Evolutionary conservation across 352 stramenopile genomes (phyloP).

Genomic region (Plasmopara muralis): DNA sequence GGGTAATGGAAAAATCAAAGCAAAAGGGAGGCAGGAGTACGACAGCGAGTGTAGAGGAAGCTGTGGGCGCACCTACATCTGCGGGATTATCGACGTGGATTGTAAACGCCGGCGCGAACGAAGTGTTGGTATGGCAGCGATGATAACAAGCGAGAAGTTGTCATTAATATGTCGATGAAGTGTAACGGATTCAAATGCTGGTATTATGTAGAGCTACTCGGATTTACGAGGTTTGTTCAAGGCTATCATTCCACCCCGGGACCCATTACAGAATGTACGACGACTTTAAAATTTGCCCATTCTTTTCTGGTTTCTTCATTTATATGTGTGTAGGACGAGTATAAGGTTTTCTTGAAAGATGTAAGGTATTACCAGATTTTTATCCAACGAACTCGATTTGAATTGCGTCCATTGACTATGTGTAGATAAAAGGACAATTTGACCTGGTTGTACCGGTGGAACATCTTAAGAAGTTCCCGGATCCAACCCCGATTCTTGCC

Average conservation of each 20-base stretch:
- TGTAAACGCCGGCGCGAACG: slow-evolving; percentile 64
- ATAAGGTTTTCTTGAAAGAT: slow-evolving; percentile 59
- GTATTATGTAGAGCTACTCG: slow-evolving; percentile 43
- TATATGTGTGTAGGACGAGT: slow-evolving; percentile 42
- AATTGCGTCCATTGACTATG: neutral
- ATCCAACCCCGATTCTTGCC: slow-evolving; percentile 36
- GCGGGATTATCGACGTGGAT: slow-evolving; percentile 64
- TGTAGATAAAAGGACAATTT: slow-evolving; percentile 62
- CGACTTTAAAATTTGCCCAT: neutral
- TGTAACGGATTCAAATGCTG: neutral
- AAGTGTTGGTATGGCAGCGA: slow-evolving; percentile 42
- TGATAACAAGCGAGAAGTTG: neutral
- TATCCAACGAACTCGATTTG: neutral
- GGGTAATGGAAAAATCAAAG: slow-evolving; percentile 53
- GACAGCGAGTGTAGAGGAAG: slow-evolving; percentile 21
- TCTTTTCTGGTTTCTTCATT: neutral
- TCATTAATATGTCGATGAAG: neutral
- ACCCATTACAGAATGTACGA: slow-evolving; percentile 46
- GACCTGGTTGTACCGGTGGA: slow-evolving; percentile 45
- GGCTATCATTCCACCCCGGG: slow-evolving; percentile 43
- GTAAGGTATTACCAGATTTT: slow-evolving; percentile 12
- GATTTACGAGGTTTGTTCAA: slow-evolving; percentile 54
- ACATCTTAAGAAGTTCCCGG: slow-evolving; percentile 40
- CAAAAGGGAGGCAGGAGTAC: slow-evolving; percentile 10
- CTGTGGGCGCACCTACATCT: slow-evolving; percentile 24